These are phyloP conservation scores for Lactuca sativa DNA, from an alignment of 129 eudicot species.

Conservation along the genomic window DNA sequence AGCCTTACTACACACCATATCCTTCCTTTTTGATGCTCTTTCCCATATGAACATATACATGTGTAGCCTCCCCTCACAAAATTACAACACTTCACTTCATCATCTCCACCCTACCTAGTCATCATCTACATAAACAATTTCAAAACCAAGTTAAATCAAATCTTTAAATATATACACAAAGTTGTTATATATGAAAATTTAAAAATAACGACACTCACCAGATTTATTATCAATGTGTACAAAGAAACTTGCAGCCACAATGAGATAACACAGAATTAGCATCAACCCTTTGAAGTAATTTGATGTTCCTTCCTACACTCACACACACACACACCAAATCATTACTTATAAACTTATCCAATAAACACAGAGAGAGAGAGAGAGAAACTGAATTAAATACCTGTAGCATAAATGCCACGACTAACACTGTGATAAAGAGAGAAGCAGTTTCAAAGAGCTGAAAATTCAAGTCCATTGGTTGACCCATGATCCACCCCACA, in stretches of 20 bases:
- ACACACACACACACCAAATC: slow-evolving; percentile 6
- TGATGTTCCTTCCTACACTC: slow-evolving; percentile 84
- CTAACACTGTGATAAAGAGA: slow-evolving; percentile 83
- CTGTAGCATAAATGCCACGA: slow-evolving; percentile 97
- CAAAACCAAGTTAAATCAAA: background rate
- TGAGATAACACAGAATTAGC: slow-evolving; percentile 86
- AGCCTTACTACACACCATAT: slow-evolving; percentile 3
- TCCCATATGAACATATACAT: background rate
- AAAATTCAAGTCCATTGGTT: slow-evolving; percentile 90
- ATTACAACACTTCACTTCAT: slow-evolving; percentile 26
- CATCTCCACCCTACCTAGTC: slow-evolving; percentile 10
- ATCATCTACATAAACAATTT: slow-evolving; percentile 32
- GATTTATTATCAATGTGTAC: slow-evolving; percentile 69
- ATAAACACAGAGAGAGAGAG: slow-evolving; percentile 3
- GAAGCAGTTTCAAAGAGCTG: slow-evolving; percentile 95
- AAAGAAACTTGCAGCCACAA: slow-evolving; percentile 96
- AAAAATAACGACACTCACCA: slow-evolving; percentile 45
- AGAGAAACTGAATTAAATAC: slow-evolving; percentile 38
- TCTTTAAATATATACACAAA: background rate
- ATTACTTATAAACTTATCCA: background rate
- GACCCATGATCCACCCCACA: slow-evolving; percentile 91
- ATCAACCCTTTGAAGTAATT: slow-evolving; percentile 94
- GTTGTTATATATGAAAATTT: background rate
- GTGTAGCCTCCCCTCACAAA: slow-evolving; percentile 29
- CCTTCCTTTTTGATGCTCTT: background rate